phyloP scores from a whole-genome alignment of 805 yeast species.

The Maudiozyma barnettii region DNA sequence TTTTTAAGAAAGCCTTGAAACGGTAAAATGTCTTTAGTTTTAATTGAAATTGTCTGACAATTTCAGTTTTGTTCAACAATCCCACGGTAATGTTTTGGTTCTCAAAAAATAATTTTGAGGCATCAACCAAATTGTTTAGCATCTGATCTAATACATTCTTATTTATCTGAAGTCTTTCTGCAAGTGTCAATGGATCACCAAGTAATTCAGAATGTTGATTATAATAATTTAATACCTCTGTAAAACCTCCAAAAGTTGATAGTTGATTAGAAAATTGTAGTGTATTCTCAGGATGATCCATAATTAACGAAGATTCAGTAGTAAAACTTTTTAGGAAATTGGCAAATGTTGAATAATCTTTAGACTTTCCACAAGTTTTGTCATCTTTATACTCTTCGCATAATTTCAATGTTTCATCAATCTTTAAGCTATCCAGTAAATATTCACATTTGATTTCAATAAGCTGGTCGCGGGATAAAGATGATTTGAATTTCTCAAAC shows the following conservation, averaged over 20 bases:
- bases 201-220: slow-evolving; percentile 4
- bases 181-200: not conserved
- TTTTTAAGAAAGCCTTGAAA: slow-evolving; percentile 20
- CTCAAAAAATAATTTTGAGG: slow-evolving; percentile 11
- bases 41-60: slow-evolving; percentile 1
- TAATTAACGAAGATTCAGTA: slow-evolving; percentile 4
- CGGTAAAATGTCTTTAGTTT: slow-evolving; percentile 21
- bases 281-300: slow-evolving; percentile 14
- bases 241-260: slow-evolving; percentile 13
- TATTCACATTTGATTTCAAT: slow-evolving; percentile 18
- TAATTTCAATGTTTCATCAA: slow-evolving; percentile 17
- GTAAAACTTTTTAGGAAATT: slow-evolving; percentile 18
- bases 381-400: slow-evolving; percentile 8
- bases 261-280: slow-evolving; percentile 24
- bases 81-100: slow-evolving; percentile 1
- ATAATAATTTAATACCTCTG: slow-evolving; percentile 12
- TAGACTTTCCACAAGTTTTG: slow-evolving; percentile 5
- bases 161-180: not conserved
- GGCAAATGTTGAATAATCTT: slow-evolving; percentile 19
- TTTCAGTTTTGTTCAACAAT: not conserved
- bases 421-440: slow-evolving; percentile 12
- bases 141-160: slow-evolving; percentile 15
- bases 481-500: slow-evolving; percentile 12
- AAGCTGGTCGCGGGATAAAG: slow-evolving; percentile 7
- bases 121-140: slow-evolving; percentile 21